Percentiles rank a stretch among this genome's conserved stretches.
phyloP scores from a whole-genome alignment of 305 asterid genomes.

The Salvia sclarea region DNA sequence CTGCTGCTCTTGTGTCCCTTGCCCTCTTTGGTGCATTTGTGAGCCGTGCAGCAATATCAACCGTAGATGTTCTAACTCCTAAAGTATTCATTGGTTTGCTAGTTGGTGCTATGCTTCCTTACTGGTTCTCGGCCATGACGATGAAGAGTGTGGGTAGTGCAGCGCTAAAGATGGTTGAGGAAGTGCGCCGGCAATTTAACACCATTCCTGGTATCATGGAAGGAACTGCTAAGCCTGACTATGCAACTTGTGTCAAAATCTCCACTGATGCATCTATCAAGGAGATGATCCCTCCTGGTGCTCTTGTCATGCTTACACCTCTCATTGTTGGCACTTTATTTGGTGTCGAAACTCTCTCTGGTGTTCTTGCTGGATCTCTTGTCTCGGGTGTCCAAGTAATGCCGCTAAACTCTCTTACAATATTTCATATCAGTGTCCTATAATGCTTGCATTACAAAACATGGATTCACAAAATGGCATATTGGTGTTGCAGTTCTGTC shows the following conservation, averaged over 20 bases:
- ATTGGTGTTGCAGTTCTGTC: neutral
- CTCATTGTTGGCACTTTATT: constrained; percentile 77
- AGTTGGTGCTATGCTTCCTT: constrained; percentile 93
- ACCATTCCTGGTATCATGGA: constrained; percentile 84
- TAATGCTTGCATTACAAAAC: neutral
- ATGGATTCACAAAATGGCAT: constrained; percentile 5
- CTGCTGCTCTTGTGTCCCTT: constrained; percentile 87
- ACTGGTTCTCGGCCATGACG: constrained; percentile 94
- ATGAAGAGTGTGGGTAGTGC: constrained; percentile 89
- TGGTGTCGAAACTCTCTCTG: constrained; percentile 80
- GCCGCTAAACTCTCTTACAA: neutral
- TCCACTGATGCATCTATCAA: constrained; percentile 82
- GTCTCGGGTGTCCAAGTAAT: constrained; percentile 86
- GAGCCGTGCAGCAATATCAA: constrained; percentile 74
- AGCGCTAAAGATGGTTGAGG: constrained; percentile 87
- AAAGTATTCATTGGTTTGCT: constrained; percentile 79
- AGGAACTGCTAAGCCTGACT: constrained; percentile 79
- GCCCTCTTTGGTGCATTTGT: constrained; percentile 90
- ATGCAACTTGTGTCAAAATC: constrained; percentile 79
- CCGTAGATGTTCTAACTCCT: constrained; percentile 73
- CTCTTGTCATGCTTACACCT: constrained; percentile 84
- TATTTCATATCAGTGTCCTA: neutral
- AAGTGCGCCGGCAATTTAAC: constrained; percentile 79
- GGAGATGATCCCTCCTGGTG: constrained; percentile 89
- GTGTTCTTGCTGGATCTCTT: constrained; percentile 85